Evolutionary conservation across 768 basidiomycete genomes (phyloP).

Genomic region (Melanogaster broomeanus): DNA sequence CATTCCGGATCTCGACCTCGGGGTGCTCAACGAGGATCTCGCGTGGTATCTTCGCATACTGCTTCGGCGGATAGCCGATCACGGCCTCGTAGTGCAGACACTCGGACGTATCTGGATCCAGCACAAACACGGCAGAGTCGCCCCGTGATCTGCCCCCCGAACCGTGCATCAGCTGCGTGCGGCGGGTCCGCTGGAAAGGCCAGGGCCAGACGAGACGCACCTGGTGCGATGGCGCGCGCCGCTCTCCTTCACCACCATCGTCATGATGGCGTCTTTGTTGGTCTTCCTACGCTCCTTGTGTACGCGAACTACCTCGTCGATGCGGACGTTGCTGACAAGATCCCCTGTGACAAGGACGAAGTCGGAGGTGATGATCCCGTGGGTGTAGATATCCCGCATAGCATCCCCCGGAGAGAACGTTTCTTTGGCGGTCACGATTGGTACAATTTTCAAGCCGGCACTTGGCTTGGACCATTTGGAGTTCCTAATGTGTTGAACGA

Average conservation of each 20-base stretch:
- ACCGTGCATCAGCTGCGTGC: constrained; percentile 2
- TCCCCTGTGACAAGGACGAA: constrained; percentile 92
- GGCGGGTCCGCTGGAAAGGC: not conserved
- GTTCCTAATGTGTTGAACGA: constrained; percentile 44
- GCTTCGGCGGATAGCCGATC: constrained; percentile 66
- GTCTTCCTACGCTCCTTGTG: constrained; percentile 86
- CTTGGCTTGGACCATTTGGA: constrained; percentile 86
- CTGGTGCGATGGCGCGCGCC: constrained; percentile 72
- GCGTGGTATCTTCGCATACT: constrained; percentile 67
- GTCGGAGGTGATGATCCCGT: constrained; percentile 86
- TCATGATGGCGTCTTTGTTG: constrained; percentile 96
- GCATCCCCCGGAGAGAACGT: constrained; percentile 90
- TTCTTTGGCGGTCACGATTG: constrained; percentile 83
- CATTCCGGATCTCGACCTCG: constrained; percentile 85
- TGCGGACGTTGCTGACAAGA: constrained; percentile 89
- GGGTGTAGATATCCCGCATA: constrained; percentile 91
- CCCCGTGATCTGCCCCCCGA: constrained; percentile 54
- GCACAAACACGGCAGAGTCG: constrained; percentile 76
- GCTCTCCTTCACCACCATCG: constrained; percentile 87
- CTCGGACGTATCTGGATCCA: constrained; percentile 74
- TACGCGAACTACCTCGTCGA: constrained; percentile 84
- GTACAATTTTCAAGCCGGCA: constrained; percentile 79
- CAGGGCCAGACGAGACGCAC: constrained; percentile 45
- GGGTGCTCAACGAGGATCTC: constrained; percentile 71
- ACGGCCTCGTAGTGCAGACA: constrained; percentile 86